Evolutionary conservation across 1,284 basidiomycete genomes (phyloP).

Genomic region (Ustilago hordei): DNA sequence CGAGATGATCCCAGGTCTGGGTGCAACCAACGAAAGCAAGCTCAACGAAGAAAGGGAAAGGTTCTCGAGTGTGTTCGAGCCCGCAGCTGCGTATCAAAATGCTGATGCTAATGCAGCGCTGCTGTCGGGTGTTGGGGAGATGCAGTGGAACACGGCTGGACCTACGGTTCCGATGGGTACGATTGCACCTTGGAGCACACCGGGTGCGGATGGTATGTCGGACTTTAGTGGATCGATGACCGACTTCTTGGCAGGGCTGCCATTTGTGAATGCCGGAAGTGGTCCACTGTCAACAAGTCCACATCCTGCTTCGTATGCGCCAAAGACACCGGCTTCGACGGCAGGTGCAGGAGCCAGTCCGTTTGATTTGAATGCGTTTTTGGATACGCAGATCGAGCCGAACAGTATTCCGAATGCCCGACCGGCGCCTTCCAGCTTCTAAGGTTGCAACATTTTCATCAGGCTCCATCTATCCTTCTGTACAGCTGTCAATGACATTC

Average conservation of each 20-base stretch:
- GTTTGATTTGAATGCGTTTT: conserved; percentile 45
- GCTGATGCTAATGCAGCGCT: conserved; percentile 7
- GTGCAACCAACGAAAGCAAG: conserved; percentile 30
- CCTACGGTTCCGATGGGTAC: conserved; percentile 5
- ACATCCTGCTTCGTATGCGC: conserved; percentile 12
- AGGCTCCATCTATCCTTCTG: not conserved
- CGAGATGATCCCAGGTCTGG: conserved; percentile 43
- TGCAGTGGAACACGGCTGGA: conserved; percentile 20
- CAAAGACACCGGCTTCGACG: conserved; percentile 32
- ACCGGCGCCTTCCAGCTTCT: conserved; percentile 14
- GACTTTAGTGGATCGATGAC: conserved; percentile 22
- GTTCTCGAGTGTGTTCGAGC: conserved; percentile 38
- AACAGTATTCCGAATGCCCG: conserved; percentile 9
- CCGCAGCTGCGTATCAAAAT: conserved; percentile 18
- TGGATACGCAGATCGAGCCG: conserved; percentile 34
- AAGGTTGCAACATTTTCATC: not conserved
- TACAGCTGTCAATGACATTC: not conserved
- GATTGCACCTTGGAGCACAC: conserved; percentile 29
- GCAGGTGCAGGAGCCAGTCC: conserved; percentile 15
- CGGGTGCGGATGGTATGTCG: conserved; percentile 26
- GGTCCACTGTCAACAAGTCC: conserved; percentile 18
- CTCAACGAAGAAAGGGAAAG: conserved; percentile 26
- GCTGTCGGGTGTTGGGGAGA: conserved; percentile 20
- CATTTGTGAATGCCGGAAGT: conserved; percentile 23
- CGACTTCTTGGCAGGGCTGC: conserved; percentile 34